Conservation (phyloP, 1,284 basidiomycete genomes). For the Ustilago cynodontis region DNA sequence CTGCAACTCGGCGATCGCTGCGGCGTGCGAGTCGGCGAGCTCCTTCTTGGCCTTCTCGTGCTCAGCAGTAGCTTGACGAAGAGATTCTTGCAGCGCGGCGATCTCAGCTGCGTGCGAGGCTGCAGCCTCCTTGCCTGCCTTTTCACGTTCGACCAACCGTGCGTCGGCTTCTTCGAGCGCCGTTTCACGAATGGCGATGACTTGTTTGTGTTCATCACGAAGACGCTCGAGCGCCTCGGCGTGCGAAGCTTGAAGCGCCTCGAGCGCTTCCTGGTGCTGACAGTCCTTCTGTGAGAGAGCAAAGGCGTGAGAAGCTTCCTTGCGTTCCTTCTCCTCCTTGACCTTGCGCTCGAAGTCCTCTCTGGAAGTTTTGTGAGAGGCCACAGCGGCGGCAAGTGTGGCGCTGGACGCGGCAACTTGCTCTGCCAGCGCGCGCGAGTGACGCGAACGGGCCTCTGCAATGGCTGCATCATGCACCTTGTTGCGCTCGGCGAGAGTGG, state of each 20-base stretch:
- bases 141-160: conserved; percentile 25
- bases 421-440: conserved; percentile 56
- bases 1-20: conserved; percentile 17
- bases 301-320: conserved; percentile 43
- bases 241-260: conserved; percentile 36
- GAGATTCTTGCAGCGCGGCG: conserved; percentile 16
- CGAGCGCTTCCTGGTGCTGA: conserved; percentile 40
- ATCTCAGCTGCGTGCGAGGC: conserved; percentile 20
- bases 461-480: conserved; percentile 55
- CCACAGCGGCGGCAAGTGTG: conserved; percentile 48
- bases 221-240: conserved; percentile 23
- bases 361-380: conserved; percentile 45
- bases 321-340: conserved; percentile 44
- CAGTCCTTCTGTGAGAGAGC: conserved; percentile 47
- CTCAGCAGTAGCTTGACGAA: conserved; percentile 6
- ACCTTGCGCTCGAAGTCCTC: conserved; percentile 44
- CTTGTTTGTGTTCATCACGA: conserved; percentile 36
- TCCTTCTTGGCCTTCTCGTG: conserved; percentile 23
- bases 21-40: conserved; percentile 5
- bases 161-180: conserved; percentile 35
- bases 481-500: conserved; percentile 42
- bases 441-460: conserved; percentile 59
- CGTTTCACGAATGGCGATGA: conserved; percentile 30
- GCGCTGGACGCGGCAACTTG: conserved; percentile 54
- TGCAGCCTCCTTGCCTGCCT: conserved; percentile 14